Base-by-base conservation (phyloP, 768 basidiomycete genomes). In the Boletus rubropictus region DNA sequence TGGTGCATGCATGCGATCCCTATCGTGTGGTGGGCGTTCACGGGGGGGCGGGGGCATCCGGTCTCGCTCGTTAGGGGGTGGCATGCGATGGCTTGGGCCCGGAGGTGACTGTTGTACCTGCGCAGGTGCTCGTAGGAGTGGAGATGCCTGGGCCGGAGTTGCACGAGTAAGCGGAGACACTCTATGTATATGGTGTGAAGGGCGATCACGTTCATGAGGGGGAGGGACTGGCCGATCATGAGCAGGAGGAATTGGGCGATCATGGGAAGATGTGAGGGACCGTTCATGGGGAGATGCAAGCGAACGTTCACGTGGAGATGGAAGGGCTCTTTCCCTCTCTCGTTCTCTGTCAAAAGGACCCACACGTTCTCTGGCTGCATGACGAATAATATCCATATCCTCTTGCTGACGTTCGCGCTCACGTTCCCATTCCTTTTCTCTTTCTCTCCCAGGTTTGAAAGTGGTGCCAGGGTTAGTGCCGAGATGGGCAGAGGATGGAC, bases 351-450 rank as follows among this genome's bases (percentile, higher is more conserved):
- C 63, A 15, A 49, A 63, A 14, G 50, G 55, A 18, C 49, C 59
- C 28, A 50, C 50, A 20, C 63, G 63, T 2, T 65, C 63, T 24
- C 63, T 55, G 42, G 63, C 56, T 28, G 35, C 31, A 10, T 56
- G 58, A 28, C 61, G 64, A 2, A 54, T 61, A 15, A 48, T 15
- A 5, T 65, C 63, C 50, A 65, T 60, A 14, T 63, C 62, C 17
- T 64, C 60, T 17, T 58, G 62, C 18, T 52, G 48, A 37, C 63
- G 63, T 43, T 64, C 61, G 20, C 63, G 62, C 4, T 63, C 60
- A 10, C 61, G 58, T 18, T 62, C 64, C 51, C 62, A 58, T 1
- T 66, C 64, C 15, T 53, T 52, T 32, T 64, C 62, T 42, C 56
- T 53, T 1, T 66, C 62, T 39, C 64, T 64, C 5, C 44, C 55